Evolutionary conservation across 768 basidiomycete genomes (phyloP), one percentile per base, ranked within the genome.

Genomic region (Chalciporus chontae): DNA sequence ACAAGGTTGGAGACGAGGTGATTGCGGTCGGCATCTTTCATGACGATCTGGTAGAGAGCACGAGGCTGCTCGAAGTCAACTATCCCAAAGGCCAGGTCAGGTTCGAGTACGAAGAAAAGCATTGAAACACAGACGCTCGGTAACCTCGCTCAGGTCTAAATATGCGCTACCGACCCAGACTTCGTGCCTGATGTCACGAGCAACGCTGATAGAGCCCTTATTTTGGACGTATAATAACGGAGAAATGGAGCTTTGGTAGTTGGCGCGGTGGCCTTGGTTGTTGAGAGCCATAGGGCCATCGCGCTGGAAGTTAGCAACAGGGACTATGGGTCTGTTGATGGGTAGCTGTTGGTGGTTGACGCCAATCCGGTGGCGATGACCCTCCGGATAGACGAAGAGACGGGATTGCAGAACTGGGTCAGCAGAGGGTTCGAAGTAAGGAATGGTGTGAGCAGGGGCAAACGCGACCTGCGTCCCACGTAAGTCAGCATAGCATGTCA

Each of bases 321-420:
- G 87, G 45, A 71, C 73, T 43, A 87, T 65, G 1, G 92, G 87
- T 5, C 81, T 77, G 67, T 97, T 96, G 65, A 94, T 85, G 1
- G 94, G 93, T 9, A 97, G 73, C 62, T 95, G 88, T 61, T 85
- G 78, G 72, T 90, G 88, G 73, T 91, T 91, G 47, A 64, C 58
- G 29, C 89, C 89, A 26, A 90, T 84, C 64, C 89, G 85, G 72
- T 90, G 84, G 51, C 88, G 85, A 65, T 90, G 88, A 32, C 89
- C 89, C 64, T 91, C 89, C 4, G 87, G 85, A 76, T 98, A 98
- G 5, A 91, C 90, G 83, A 96, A 97, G 43, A 96, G 80, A 47
- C 94, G 90, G 17, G 89, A 87, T 66, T 97, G 94, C 56, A 97
- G 77, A 58, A 97, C 90, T 17, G 94, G 94, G 70, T 98, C 94